Percentiles rank a stretch among this genome's conserved stretches.
phyloP scores from a whole-genome alignment of 163 green algal genomes.

The Scenedesmus sp. region DNA sequence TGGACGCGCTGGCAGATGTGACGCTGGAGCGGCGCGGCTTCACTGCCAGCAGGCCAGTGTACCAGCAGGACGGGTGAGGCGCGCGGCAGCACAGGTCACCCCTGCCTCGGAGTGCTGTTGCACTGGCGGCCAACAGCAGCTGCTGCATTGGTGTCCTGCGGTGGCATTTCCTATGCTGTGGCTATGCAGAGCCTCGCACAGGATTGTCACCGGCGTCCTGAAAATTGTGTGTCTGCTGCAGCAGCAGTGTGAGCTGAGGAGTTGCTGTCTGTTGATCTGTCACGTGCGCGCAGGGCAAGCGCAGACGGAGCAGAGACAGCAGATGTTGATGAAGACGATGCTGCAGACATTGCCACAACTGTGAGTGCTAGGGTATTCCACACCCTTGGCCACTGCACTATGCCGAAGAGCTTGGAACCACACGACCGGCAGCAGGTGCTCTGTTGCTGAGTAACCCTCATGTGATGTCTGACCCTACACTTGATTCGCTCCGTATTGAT shows the following conservation, averaged over 20 bases:
- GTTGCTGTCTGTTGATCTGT: not conserved
- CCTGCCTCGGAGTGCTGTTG: not conserved
- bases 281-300: not conserved
- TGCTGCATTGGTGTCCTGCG: not conserved
- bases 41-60: conserved; percentile 66
- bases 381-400: not conserved
- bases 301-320: conserved; percentile 16
- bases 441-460: no score
- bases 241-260: not conserved
- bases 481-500: no score
- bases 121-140: no score
- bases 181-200: not conserved
- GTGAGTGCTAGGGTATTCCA: not conserved
- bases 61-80: conserved; percentile 65
- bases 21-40: conserved; percentile 70
- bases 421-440: not conserved
- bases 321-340: conserved; percentile 38
- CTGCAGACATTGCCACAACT: conserved; percentile 29
- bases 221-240: not conserved
- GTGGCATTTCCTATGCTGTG: no score
- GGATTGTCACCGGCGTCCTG: not conserved
- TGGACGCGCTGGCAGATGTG: conserved; percentile 74
- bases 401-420: not conserved
- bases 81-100: not conserved
- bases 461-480: no score